phyloP scores from a whole-genome alignment of 495 filamentous ascomycete species.

The Chaetomium cochliodes region DNA sequence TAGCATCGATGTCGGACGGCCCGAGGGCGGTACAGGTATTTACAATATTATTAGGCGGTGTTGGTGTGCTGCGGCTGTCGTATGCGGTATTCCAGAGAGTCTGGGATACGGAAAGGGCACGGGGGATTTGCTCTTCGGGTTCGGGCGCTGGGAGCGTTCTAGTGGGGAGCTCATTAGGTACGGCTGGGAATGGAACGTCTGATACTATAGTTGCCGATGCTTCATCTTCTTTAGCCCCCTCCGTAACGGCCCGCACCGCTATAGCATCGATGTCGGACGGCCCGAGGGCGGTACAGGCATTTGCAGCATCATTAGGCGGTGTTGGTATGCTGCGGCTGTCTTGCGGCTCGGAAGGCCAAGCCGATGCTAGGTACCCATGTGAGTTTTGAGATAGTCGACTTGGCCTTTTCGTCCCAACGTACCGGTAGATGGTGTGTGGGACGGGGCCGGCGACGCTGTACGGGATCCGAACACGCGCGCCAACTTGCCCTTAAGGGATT shows the following conservation, averaged over 20 bases:
- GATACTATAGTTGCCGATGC: slow-evolving; percentile 14
- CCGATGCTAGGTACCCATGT: slow-evolving; percentile 11
- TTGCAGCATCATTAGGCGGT: slow-evolving; percentile 9
- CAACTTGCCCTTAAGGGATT: slow-evolving; percentile 7
- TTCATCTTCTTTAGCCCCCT: slow-evolving; percentile 7
- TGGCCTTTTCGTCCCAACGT: slow-evolving; percentile 14
- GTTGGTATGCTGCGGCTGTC: slow-evolving; percentile 8
- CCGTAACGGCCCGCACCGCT: slow-evolving; percentile 12
- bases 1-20: slow-evolving; percentile 6
- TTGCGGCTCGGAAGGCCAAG: too few species aligned
- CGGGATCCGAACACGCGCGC: slow-evolving; percentile 7
- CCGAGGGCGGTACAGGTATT: slow-evolving; percentile 1
- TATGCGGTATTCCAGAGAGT: slow-evolving; percentile 32
- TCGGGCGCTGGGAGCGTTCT: slow-evolving; percentile 7
- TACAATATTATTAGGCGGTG: too few species aligned
- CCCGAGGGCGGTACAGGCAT: not conserved
- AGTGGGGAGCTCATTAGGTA: slow-evolving; percentile 6
- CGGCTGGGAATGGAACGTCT: slow-evolving; percentile 7
- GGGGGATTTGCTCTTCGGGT: slow-evolving; percentile 14
- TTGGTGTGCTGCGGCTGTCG: too few species aligned
- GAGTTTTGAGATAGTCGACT: slow-evolving; percentile 6
- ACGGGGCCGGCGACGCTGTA: slow-evolving; percentile 11
- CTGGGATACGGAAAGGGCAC: slow-evolving; percentile 19
- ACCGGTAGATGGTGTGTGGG: slow-evolving; percentile 10
- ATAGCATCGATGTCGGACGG: slow-evolving; percentile 6